Percentiles rank a stretch among this genome's conserved stretches.
These are phyloP conservation scores for Holtermanniella nyarrowii DNA, from an alignment of 768 basidiomycete species.

Conservation along the genomic window DNA sequence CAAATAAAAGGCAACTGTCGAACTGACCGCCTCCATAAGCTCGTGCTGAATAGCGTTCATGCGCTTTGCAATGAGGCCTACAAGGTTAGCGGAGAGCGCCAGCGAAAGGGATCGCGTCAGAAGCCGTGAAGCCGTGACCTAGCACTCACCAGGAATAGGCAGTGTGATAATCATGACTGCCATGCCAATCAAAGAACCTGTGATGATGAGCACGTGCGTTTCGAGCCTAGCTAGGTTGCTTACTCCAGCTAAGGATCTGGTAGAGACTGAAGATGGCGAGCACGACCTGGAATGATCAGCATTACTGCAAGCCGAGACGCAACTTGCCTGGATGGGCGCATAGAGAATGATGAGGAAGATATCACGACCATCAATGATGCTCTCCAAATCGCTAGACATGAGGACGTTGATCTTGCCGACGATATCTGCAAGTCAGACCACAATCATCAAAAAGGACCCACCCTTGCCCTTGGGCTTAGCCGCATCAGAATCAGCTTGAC, in stretches of 20 bases:
- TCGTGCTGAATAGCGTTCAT: constrained; percentile 48
- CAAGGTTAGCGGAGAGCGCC: no score
- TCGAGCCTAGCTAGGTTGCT: constrained; percentile 3
- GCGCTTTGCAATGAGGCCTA: constrained; percentile 44
- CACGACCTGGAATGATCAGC: constrained; percentile 17
- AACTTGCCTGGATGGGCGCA: constrained; percentile 41
- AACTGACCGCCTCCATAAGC: constrained; percentile 47
- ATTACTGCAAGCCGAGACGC: neutral
- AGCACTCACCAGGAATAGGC: constrained; percentile 48
- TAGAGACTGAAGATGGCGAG: constrained; percentile 46
- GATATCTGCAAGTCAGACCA: constrained; percentile 42
- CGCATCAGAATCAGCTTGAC: constrained; percentile 31
- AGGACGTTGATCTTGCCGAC: constrained; percentile 70
- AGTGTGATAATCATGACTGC: constrained; percentile 48
- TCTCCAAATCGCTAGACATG: constrained; percentile 54
- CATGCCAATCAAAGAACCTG: constrained; percentile 54
- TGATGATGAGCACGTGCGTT: neutral
- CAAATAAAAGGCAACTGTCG: neutral
- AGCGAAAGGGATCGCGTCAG: no score
- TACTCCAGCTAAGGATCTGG: constrained; percentile 49
- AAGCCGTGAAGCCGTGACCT: neutral
- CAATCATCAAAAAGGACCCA: neutral
- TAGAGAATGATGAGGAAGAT: constrained; percentile 41
- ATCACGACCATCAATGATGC: constrained; percentile 43
- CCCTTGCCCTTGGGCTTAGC: constrained; percentile 23